phyloP scores from a whole-genome alignment of 176 grass and related monocot genomes.

The Miscanthus lutarioriparius region DNA sequence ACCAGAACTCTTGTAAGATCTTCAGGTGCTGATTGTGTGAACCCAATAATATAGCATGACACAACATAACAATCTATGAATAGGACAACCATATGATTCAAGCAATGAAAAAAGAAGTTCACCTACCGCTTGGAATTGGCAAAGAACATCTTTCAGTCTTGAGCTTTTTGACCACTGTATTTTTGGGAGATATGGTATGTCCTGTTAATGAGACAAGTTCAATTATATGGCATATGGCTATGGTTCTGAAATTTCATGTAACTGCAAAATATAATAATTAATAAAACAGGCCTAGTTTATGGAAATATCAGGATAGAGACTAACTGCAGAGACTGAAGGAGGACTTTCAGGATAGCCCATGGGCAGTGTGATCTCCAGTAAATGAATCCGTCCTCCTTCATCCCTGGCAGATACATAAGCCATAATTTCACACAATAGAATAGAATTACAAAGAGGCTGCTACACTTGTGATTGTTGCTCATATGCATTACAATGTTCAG shows the following conservation, averaged over 20 bases:
- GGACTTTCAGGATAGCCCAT: slow-evolving; percentile 53
- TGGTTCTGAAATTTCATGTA: neutral
- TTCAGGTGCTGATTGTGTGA: slow-evolving; percentile 62
- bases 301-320: slow-evolving; percentile 5
- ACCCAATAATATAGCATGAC: slow-evolving; percentile 4
- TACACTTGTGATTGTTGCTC: neutral
- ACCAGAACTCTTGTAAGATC: slow-evolving; percentile 67
- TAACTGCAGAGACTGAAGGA: slow-evolving; percentile 58
- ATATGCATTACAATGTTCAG: neutral
- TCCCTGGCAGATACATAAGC: slow-evolving; percentile 47
- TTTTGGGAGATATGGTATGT: slow-evolving; percentile 61
- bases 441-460: neutral
- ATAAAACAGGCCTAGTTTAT: neutral
- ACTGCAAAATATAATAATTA: neutral
- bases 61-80: neutral
- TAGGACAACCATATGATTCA: slow-evolving; percentile 10
- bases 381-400: slow-evolving; percentile 55
- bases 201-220: slow-evolving; percentile 29
- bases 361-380: slow-evolving; percentile 64
- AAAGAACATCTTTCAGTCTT: slow-evolving; percentile 63
- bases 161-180: slow-evolving; percentile 64
- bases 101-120: neutral
- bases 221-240: neutral
- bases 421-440: neutral
- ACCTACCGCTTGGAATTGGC: slow-evolving; percentile 58